Base-by-base conservation (phyloP, 768 basidiomycete species). In the Asterophora lycoperdoides region DNA sequence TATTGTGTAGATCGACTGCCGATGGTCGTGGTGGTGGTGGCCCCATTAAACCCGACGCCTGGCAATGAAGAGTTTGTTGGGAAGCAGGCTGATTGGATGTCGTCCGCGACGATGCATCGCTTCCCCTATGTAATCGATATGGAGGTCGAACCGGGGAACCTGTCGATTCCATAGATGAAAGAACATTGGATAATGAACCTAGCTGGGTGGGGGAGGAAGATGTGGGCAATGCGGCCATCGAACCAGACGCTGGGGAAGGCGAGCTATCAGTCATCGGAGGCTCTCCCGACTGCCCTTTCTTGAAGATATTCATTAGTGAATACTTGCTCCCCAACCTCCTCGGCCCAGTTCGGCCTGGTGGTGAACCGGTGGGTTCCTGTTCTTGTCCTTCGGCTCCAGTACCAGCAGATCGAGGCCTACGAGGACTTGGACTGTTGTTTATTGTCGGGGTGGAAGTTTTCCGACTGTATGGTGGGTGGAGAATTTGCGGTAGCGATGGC, bases 241-340 rank as follows among this genome's bases (percentile, higher is more conserved):
- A 62, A 14, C 61, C 59, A 14, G 55, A 43, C 9, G 44, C 40
- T 14, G 56, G 44, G 3, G 51, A 37, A 17, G 65, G 63, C 19
- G 56, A 41, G 33, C 36, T 41, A 34, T 66, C 60, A 11, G 52
- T 48, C 34, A 53, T 46, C 34, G 58, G 44, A n/a, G 49, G 8
- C 13, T 55, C 74, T 10, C 68, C 71, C 0, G 70, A 52, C 43
- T 74, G 73, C 1, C 64, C 70, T 66, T 83, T 86, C 73, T 79
- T 84, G 71, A 89, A 89, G 13, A 89, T 72, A 56, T 79, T 82
- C 54, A 89, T 70, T 45, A 90, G 69, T 18, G 87, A 89, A 48
- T 87, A 77, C 64, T 90, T 90, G 64, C 82, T 81, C 20, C 77
- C 76, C 4, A 86, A 64, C 56, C 73, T 82, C 41, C 71, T 67